Conservation (phyloP, 495 filamentous ascomycete genomes). For the Penicillium herquei region DNA sequence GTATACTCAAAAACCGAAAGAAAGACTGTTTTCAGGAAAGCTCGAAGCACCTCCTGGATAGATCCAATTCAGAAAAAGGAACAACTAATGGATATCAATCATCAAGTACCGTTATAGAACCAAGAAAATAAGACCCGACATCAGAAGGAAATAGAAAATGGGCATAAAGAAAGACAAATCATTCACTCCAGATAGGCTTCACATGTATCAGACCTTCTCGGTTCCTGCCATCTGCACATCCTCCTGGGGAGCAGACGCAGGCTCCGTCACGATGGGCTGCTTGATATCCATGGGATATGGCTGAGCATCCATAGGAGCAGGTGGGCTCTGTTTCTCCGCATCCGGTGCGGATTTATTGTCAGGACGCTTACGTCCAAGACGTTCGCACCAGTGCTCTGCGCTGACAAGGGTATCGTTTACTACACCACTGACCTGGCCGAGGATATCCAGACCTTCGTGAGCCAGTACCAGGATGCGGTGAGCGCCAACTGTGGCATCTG, state of each 20-base stretch:
- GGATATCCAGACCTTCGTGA: slow-evolving; percentile 85
- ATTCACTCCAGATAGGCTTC: background rate
- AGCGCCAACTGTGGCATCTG: slow-evolving; percentile 52
- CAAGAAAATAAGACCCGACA: background rate
- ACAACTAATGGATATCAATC: slow-evolving; percentile 28
- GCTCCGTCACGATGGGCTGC: slow-evolving; percentile 27
- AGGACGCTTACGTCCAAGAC: slow-evolving; percentile 58
- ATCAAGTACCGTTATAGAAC: slow-evolving; percentile 16
- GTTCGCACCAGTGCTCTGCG: slow-evolving; percentile 84
- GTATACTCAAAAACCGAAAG: no score
- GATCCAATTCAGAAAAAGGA: background rate
- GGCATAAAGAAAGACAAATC: slow-evolving; percentile 3
- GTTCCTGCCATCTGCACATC: slow-evolving; percentile 44
- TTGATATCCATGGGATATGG: slow-evolving; percentile 35
- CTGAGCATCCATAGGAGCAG: slow-evolving; percentile 15
- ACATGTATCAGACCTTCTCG: slow-evolving; percentile 23
- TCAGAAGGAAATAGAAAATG: background rate
- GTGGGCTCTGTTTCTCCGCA: slow-evolving; percentile 22
- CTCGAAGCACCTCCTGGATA: no score
- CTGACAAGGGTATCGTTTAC: slow-evolving; percentile 80
- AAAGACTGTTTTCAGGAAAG: no score
- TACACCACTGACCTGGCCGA: slow-evolving; percentile 76
- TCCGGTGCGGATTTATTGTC: slow-evolving; percentile 25
- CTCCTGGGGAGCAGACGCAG: slow-evolving; percentile 12
- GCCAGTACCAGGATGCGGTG: slow-evolving; percentile 76